These are phyloP conservation scores for Lachancea lanzarotensis DNA, from an alignment of 805 yeast species.

Conservation along the genomic window DNA sequence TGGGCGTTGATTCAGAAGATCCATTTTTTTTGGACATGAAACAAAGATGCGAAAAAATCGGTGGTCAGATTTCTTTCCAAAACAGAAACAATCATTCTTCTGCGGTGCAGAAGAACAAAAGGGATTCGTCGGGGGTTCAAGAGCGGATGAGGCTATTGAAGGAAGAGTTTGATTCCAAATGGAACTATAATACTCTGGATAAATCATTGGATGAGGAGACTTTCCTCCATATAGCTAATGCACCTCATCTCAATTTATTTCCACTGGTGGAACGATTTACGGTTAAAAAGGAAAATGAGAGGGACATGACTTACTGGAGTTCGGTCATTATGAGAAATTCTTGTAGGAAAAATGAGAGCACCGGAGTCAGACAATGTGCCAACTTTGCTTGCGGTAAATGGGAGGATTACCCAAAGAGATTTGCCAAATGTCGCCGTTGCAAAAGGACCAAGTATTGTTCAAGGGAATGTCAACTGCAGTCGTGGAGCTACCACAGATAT, in stretches of 20 bases:
- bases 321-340: slow-evolving; percentile 97
- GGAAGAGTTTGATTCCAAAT: slow-evolving; percentile 29
- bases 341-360: slow-evolving; percentile 79
- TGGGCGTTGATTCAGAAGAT: slow-evolving; percentile 6
- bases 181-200: slow-evolving; percentile 42
- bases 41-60: background rate
- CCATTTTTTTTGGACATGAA: slow-evolving; percentile 17
- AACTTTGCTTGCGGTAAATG: slow-evolving; percentile 88
- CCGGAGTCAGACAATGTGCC: slow-evolving; percentile 93
- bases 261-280: slow-evolving; percentile 92
- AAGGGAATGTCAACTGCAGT: slow-evolving; percentile 80
- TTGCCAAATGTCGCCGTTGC: slow-evolving; percentile 91
- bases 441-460: slow-evolving; percentile 93
- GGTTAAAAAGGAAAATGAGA: slow-evolving; percentile 51
- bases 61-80: background rate
- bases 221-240: slow-evolving; percentile 34
- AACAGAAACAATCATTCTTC: background rate
- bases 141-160: background rate
- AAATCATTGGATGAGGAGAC: slow-evolving; percentile 19
- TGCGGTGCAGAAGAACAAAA: background rate
- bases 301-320: slow-evolving; percentile 91
- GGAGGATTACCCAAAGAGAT: slow-evolving; percentile 86
- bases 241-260: slow-evolving; percentile 61
- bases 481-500: slow-evolving; percentile 89
- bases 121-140: background rate